Evolutionary conservation across 192 early-diverging fungal genomes (phyloP), one percentile per base, ranked within the genome.

Genomic region (Funneliformis geosporum): DNA sequence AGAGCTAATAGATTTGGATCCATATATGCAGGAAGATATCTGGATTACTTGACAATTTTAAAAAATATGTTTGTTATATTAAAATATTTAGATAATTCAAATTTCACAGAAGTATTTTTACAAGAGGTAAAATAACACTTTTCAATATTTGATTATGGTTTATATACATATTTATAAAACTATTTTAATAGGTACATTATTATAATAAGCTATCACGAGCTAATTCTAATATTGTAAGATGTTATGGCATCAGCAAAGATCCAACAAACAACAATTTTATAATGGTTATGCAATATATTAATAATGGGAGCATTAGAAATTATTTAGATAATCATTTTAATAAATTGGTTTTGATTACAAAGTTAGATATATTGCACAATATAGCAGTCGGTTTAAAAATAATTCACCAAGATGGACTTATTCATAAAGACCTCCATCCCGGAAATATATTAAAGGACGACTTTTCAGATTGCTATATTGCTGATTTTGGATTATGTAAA

Each of bases 251-350:
- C 33, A 33, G 33, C 2, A 33, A 33, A 33, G 33, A 33, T 33
- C 33, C 33, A 33, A 33, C 0, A 33, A 33, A 33, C 33, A 2
- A 33, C 33, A 60, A 75, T 60, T 39, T 43, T 47, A 33, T 81
- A 33, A 82, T 86, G 81, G 82, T 86, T 2, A 55, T 86, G 0
- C 69, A 83, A 71, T 83, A 79, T 62, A 81, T 82, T 40, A 70
- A 74, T 11, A 65, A 76, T 66, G 82, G 82, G 18, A 84, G 76
- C 77, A 46, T 86, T 5, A 79, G 81, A 5, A 78, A 83, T 46
- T 86, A 80, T 70, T 76, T 86, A 16, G 47, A 75, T 43, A 43
- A 60, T 7, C 79, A 84, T 66, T 83, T 78, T 67, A 39, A 81
- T 43, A 23, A 43, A 8, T 60, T 82, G 2, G 69, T 73, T 33